These are phyloP conservation scores for Colletotrichum costaricense DNA, from an alignment of 2,329 filamentous ascomycete species.

Conservation along the genomic window DNA sequence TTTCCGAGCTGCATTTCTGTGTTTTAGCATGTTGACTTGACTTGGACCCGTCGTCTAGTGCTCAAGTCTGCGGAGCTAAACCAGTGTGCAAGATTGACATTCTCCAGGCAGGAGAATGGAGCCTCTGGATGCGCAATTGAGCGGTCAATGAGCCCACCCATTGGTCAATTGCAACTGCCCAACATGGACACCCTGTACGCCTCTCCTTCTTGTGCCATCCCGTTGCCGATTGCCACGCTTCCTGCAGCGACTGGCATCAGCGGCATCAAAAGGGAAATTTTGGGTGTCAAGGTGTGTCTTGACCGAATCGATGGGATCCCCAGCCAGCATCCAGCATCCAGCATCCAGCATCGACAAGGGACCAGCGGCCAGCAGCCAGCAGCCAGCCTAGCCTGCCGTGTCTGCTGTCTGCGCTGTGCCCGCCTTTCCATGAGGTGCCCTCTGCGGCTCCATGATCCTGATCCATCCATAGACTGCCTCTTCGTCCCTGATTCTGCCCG, in stretches of 20 bases:
- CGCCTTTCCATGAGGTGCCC: background rate
- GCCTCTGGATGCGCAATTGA: slow-evolving; percentile 8
- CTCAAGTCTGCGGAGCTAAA: background rate
- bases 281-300: background rate
- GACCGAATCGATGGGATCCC: background rate
- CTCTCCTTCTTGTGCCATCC: slow-evolving; percentile 5
- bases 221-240: slow-evolving; percentile 5
- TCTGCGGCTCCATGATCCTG: background rate
- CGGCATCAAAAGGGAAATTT: background rate
- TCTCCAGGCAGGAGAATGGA: background rate
- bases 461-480: background rate
- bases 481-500: background rate
- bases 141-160: slow-evolving; percentile 10
- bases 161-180: slow-evolving; percentile 27
- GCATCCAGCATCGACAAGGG: background rate
- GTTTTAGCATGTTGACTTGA: background rate
- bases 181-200: background rate
- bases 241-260: background rate
- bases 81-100: background rate
- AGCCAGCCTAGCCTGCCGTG: background rate
- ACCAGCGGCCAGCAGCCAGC: background rate
- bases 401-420: background rate
- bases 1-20: background rate
- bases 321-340: background rate
- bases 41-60: background rate